Evolutionary conservation across 441 rosid species (phyloP).

Genomic region (Cnidoscolus chayamansa): DNA sequence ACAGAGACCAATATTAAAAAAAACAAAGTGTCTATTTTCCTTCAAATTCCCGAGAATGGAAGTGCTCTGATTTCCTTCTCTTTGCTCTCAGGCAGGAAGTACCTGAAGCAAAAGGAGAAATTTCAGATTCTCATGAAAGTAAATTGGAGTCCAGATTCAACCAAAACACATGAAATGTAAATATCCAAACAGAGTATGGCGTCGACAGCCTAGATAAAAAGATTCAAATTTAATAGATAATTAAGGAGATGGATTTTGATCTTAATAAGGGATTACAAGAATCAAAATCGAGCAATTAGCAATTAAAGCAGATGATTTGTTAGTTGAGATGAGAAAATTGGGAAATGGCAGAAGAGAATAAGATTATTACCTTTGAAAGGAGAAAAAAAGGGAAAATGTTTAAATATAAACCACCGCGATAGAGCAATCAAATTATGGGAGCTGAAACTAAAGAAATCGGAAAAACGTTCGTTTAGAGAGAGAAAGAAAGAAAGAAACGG

Average conservation of each 20-base stretch:
- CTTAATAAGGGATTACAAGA: not conserved
- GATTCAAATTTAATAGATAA: not conserved
- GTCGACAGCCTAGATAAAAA: not conserved
- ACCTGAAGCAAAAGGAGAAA: constrained; percentile 6
- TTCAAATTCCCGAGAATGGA: not conserved
- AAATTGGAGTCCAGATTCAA: constrained; percentile 17
- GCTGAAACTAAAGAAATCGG: constrained; percentile 15
- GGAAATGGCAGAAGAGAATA: not conserved
- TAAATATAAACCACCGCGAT: not conserved
- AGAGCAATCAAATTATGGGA: constrained; percentile 4
- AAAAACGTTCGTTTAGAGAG: not conserved
- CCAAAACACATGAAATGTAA: not conserved
- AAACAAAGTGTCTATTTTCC: not conserved
- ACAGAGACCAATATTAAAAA: not conserved
- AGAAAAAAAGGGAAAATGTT: constrained; percentile 5
- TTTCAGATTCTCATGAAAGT: constrained; percentile 16
- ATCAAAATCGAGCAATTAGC: not conserved
- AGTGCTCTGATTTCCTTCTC: not conserved
- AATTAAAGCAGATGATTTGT: not conserved
- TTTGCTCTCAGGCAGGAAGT: not conserved
- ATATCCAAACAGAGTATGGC: constrained; percentile 1
- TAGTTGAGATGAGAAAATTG: not conserved
- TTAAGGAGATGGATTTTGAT: not conserved
- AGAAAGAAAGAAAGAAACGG: constrained; percentile 4
- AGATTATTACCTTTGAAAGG: constrained; percentile 22